Evolutionary conservation across 148 eudicot species (phyloP).

Genomic region (Pharnaceum exiguum): DNA sequence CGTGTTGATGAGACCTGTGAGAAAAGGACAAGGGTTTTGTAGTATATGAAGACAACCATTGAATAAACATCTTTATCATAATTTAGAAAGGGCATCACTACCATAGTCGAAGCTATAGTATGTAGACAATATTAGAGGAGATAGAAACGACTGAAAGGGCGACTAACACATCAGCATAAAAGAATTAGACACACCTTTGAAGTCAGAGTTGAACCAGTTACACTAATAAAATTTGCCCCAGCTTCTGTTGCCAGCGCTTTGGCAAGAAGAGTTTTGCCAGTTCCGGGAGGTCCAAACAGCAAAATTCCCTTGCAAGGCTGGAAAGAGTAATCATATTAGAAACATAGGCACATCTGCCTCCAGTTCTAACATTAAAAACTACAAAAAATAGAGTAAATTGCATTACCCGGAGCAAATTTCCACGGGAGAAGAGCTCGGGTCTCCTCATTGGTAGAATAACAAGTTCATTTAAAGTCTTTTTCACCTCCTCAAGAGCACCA

Average conservation of each 20-base stretch:
- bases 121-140: no score
- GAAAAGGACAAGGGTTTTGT: no score
- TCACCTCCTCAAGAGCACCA: conserved; percentile 99
- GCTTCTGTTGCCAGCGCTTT: conserved; percentile 99
- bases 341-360: neutral
- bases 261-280: conserved; percentile 96
- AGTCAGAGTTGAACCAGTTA: conserved; percentile 92
- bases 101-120: no score
- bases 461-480: conserved; percentile 83
- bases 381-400: neutral
- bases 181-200: conserved; percentile 58
- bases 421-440: conserved; percentile 92
- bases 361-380: neutral
- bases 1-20: no score
- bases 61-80: no score
- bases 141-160: neutral
- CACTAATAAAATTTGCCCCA: conserved; percentile 91
- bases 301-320: conserved; percentile 99
- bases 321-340: conserved; percentile 24
- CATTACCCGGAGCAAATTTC: conserved; percentile 90
- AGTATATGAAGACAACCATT: no score
- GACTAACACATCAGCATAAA: neutral
- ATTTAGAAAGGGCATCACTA: no score
- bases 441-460: conserved; percentile 97
- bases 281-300: conserved; percentile 98